Evolutionary conservation across 495 filamentous ascomycete species (phyloP), one percentile per base, ranked within the genome.

Genomic region (Podospora bellae-mahoneyi): DNA sequence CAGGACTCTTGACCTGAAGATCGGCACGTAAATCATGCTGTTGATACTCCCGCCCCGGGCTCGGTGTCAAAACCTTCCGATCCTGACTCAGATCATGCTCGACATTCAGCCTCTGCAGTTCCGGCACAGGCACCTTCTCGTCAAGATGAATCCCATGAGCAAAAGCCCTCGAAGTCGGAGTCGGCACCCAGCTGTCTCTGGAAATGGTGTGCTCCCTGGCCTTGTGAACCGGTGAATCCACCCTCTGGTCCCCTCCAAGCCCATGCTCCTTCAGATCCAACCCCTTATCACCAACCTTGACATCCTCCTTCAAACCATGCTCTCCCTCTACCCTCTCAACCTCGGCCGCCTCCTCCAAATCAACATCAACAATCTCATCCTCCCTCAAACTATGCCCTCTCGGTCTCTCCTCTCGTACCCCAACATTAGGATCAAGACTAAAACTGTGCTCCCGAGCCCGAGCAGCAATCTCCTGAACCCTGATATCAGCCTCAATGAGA

Each of bases 11-110:
- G 32, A 69, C 62, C 60, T 66, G 66, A 44, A 44, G 55, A 53
- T 74, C 70, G 6, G 66, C 66, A 20, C 62, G 54, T 0, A 75
- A 39, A 55, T 68, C 65, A 28, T 71, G 73, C 15, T 69, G 62
- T 20, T 70, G 66, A 28, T 18, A 44, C 7, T 28, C 57, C 39
- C 39, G 39, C 13, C 10, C 39, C 5, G 71, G 62, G 54, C 62
- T 73, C 16, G 66, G 66, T 4, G 68, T 66, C 2, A 67, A 30
- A 7, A 73, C 65, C 10, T 62, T 62, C 7, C 62, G 27, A 55
- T 73, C 71, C 19, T 71, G 56, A 26, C 44, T 56, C 3, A 71
- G 64, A 20, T 66, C 60, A 53, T 75, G 71, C 39, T 68, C 67
- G 0, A 67, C 58, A 20, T 66, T 68, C 34, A 67, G 23, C 5